Evolutionary conservation across 2,329 filamentous ascomycete species (phyloP), one percentile per base, ranked within the genome.

Genomic region (Xylariomycetidae sp.): DNA sequence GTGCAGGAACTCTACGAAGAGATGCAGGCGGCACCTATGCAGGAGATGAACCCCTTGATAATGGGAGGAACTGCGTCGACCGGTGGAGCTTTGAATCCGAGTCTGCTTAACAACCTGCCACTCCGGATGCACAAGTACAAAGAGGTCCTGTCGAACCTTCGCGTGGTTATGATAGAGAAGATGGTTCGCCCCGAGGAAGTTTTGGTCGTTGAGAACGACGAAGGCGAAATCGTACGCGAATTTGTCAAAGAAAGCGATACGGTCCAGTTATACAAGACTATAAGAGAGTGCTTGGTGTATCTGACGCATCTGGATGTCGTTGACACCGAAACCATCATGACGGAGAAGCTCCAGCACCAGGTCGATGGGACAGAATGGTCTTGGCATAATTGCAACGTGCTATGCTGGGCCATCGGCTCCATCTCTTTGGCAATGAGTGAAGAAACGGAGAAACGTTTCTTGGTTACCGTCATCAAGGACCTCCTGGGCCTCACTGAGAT

Each of bases 191-290:
- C 92, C 1, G 92, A 98, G 64, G 94, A 98, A 65, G 94, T 98
- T 7, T 64, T 98, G 49, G 94, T 98, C 54, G 92, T 98, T n/a
- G 92, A 98, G 64, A 98, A 98, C 60, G 92, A 98, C 44, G 92
- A 98, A 63, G 92, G 94, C 44, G 92, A 98, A 59, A 98, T 98
- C 50, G 92, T 98, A 18, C 87, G 92, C 50, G 92, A 98, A 56
- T 98, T 98, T 47, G 92, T 98, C 58, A 98, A 98, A 70, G 92
- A 98, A 66, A 95, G 89, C 51, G 92, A 98, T 62, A 98, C 92
- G 0, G 96, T 98, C 27, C 92, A 98, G 64, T 77, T 98, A 2
- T 98, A 98, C 77, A 98, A 98, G 74, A 97, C 92, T 3, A 98
- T 94, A 33, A 77, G 92, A 55, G 94, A 98, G 60, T 97, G 92